Percentiles rank a stretch among this genome's conserved stretches.
Conservation (phyloP, 805 yeast species). For the Suhomyces xylopsoci region DNA sequence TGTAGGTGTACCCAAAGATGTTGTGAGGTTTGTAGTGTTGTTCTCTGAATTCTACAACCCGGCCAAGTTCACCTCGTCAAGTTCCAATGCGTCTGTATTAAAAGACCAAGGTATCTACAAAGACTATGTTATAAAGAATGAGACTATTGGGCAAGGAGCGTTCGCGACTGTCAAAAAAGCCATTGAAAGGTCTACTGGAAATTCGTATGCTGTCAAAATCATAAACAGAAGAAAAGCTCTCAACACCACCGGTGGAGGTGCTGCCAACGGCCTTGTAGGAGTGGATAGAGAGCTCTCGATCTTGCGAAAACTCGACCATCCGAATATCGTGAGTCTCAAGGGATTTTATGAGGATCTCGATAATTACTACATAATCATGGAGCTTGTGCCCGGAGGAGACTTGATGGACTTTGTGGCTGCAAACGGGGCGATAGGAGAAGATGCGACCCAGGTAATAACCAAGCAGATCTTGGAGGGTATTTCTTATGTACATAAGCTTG, state of each 20-base stretch:
- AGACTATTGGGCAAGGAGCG: conserved; percentile 95
- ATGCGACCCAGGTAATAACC: conserved; percentile 81
- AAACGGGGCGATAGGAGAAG: conserved; percentile 89
- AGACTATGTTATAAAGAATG: conserved; percentile 76
- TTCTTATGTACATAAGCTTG: conserved; percentile 80
- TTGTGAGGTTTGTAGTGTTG: conserved; percentile 49
- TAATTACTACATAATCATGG: conserved; percentile 88
- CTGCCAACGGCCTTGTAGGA: conserved; percentile 59
- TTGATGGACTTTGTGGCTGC: conserved; percentile 95
- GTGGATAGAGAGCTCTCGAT: conserved; percentile 86
- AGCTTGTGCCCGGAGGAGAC: conserved; percentile 94
- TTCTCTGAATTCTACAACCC: conserved; percentile 44
- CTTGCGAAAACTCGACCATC: conserved; percentile 72
- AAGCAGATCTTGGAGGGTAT: conserved; percentile 83
- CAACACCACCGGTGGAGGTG: conserved; percentile 56
- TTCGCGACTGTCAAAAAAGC: conserved; percentile 95
- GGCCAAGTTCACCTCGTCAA: conserved; percentile 10
- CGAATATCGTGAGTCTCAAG: conserved; percentile 77
- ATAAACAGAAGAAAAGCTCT: conserved; percentile 76
- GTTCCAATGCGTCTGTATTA: conserved; percentile 25
- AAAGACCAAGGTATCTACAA: conserved; percentile 57
- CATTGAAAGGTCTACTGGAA: conserved; percentile 79
- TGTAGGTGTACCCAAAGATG: conserved; percentile 74
- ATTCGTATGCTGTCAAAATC: conserved; percentile 86
- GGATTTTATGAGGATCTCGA: conserved; percentile 84